Percentiles rank a stretch among this genome's conserved stretches.
phyloP scores from a whole-genome alignment of 495 filamentous ascomycete species.

The Neurospora africana region DNA sequence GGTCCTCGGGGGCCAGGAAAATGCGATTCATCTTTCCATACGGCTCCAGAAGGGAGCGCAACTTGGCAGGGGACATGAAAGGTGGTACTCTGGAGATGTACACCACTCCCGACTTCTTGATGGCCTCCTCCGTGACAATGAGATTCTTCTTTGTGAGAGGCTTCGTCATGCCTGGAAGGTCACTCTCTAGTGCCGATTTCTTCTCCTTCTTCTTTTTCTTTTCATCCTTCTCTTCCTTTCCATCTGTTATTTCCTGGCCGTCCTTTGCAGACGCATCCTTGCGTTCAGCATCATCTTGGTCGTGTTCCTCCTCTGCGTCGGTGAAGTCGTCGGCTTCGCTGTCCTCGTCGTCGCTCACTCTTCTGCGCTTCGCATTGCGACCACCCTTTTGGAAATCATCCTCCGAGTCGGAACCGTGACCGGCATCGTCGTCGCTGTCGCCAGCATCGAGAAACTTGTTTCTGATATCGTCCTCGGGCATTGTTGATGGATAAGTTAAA shows the following conservation, averaged over 20 bases:
- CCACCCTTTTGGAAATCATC: conserved; percentile 55
- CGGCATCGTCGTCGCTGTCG: conserved; percentile 56
- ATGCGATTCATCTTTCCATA: conserved; percentile 75
- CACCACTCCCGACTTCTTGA: conserved; percentile 63
- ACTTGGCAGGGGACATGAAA: conserved; percentile 81
- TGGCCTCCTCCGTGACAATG: conserved; percentile 43
- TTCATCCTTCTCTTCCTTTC: conserved; percentile 10
- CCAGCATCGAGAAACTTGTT: conserved; percentile 68
- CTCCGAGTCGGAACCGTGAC: conserved; percentile 59
- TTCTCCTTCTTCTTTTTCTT: conserved; percentile 10
- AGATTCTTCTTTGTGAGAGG: conserved; percentile 50
- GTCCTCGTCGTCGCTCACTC: conserved; percentile 37
- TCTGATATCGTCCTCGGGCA: conserved; percentile 38
- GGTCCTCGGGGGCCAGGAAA: conserved; percentile 77
- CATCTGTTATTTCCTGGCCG: conserved; percentile 9
- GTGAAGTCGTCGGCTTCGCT: conserved; percentile 22
- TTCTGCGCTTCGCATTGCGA: conserved; percentile 56
- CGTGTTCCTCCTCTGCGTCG: conserved; percentile 24
- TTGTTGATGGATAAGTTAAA: not conserved
- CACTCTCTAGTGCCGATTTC: conserved; percentile 13
- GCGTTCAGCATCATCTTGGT: conserved; percentile 8
- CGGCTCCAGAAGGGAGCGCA: conserved; percentile 64
- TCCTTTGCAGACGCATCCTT: conserved; percentile 7
- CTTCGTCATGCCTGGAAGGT: conserved; percentile 36
- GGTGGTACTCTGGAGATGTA: conserved; percentile 89